Percentiles rank a stretch among this genome's conserved stretches.
These are phyloP conservation scores for Bacidia gigantensis DNA, from an alignment of 495 filamentous ascomycete genomes.

Conservation along the genomic window DNA sequence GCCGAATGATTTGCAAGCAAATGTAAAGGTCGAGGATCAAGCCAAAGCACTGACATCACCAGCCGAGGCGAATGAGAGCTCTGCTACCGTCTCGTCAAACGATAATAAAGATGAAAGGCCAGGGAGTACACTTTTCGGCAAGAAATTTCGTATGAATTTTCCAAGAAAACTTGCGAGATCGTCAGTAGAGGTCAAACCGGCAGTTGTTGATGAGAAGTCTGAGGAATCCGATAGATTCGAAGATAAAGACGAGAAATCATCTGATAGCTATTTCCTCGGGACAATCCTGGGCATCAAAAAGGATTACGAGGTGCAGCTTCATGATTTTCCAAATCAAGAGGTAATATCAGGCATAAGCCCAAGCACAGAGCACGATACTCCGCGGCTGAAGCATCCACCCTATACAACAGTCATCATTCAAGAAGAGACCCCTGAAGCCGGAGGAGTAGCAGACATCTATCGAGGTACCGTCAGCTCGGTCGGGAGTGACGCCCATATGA, in stretches of 20 bases:
- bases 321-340: conserved; percentile 37
- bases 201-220: conserved; percentile 62
- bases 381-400: conserved; percentile 62
- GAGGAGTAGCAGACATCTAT: conserved; percentile 84
- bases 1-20: conserved; percentile 28
- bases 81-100: conserved; percentile 39
- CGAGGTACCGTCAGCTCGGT: conserved; percentile 69
- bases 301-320: conserved; percentile 60
- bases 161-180: conserved; percentile 70
- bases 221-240: conserved; percentile 61
- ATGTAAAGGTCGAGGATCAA: conserved; percentile 18
- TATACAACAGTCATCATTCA: conserved; percentile 84
- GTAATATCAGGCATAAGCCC: conserved; percentile 59
- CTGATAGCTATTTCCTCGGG: conserved; percentile 72
- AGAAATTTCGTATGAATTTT: conserved; percentile 79
- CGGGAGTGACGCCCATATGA: conserved; percentile 61
- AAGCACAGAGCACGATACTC: conserved; percentile 70
- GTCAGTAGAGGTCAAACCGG: conserved; percentile 67
- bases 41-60: conserved; percentile 32
- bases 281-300: conserved; percentile 63
- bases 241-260: conserved; percentile 53
- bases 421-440: conserved; percentile 75
- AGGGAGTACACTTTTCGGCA: conserved; percentile 56
- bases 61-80: conserved; percentile 26
- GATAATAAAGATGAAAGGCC: conserved; percentile 64